A percentile compares a stretch with the other conserved stretches of the same genome.
Conservation (phyloP, 768 basidiomycete genomes). For the Hericium coralloides region DNA sequence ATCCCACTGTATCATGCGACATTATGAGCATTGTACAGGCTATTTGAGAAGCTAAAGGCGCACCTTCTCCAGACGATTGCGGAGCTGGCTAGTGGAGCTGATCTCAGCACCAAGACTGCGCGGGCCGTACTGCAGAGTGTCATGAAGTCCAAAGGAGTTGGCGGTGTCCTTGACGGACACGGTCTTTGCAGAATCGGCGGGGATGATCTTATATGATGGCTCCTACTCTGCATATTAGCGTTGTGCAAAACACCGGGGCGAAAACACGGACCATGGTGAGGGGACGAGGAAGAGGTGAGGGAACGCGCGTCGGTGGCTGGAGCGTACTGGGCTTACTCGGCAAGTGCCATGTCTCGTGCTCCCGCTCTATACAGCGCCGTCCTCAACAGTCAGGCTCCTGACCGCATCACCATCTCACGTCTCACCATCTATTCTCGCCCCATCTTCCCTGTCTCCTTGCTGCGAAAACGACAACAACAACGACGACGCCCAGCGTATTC, state of each 20-base stretch:
- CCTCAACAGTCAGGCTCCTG: no score
- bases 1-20: constrained; percentile 62
- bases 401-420: no score
- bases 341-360: not conserved
- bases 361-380: not conserved
- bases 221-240: constrained; percentile 23
- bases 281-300: not conserved
- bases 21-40: not conserved
- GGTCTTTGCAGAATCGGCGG: constrained; percentile 40
- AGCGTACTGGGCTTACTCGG: not conserved
- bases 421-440: no score
- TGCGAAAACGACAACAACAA: no score
- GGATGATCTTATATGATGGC: constrained; percentile 56
- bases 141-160: constrained; percentile 77
- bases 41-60: constrained; percentile 17
- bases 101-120: constrained; percentile 73
- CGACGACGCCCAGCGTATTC: not conserved
- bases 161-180: constrained; percentile 62
- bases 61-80: constrained; percentile 72
- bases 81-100: constrained; percentile 50
- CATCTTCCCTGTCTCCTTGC: no score
- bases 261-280: constrained; percentile 6
- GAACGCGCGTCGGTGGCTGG: constrained; percentile 1
- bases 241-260: not conserved
- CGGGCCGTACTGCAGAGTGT: constrained; percentile 79